Percentiles rank a stretch among this genome's conserved stretches.
These are phyloP conservation scores for Globisporangium apiculatum DNA, from an alignment of 352 stramenopile genomes.

Conservation along the genomic window DNA sequence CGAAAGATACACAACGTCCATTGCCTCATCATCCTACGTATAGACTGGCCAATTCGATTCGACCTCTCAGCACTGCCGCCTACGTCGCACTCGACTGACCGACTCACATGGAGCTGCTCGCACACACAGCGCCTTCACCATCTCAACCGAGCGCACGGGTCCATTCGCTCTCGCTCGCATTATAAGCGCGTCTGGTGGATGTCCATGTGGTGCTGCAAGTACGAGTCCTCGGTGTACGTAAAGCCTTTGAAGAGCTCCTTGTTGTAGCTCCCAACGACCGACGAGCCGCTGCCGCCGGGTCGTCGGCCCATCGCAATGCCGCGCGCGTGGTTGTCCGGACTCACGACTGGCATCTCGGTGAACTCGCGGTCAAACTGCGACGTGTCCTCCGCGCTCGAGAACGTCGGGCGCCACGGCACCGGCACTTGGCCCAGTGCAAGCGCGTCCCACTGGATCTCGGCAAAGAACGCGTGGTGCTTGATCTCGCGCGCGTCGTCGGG, in stretches of 20 bases:
- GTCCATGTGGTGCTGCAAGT: constrained; percentile 32
- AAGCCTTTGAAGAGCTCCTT: constrained; percentile 81
- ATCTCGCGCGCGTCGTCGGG: constrained; percentile 71
- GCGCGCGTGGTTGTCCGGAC: constrained; percentile 75
- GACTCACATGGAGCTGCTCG: not conserved
- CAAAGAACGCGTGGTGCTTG: constrained; percentile 80
- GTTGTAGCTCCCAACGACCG: constrained; percentile 40
- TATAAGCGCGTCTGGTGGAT: constrained; percentile 38
- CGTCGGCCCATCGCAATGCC: constrained; percentile 49
- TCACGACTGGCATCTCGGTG: constrained; percentile 94
- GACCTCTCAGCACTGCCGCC: no score
- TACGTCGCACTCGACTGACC: not conserved
- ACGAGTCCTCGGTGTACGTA: constrained; percentile 82
- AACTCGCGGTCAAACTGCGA: constrained; percentile 98
- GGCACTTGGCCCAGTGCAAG: constrained; percentile 52
- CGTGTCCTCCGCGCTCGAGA: constrained; percentile 92
- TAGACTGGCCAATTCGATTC: no score
- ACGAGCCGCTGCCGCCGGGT: constrained; percentile 27
- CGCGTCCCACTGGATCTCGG: constrained; percentile 70
- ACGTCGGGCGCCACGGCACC: constrained; percentile 90
- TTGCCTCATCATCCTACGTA: not conserved
- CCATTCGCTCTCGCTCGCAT: not conserved
- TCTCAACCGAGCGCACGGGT: not conserved
- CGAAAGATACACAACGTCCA: not conserved
- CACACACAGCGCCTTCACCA: not conserved